These are phyloP conservation scores for Cudoniella acicularis DNA, from an alignment of 495 filamentous ascomycete genomes.

Conservation along the genomic window DNA sequence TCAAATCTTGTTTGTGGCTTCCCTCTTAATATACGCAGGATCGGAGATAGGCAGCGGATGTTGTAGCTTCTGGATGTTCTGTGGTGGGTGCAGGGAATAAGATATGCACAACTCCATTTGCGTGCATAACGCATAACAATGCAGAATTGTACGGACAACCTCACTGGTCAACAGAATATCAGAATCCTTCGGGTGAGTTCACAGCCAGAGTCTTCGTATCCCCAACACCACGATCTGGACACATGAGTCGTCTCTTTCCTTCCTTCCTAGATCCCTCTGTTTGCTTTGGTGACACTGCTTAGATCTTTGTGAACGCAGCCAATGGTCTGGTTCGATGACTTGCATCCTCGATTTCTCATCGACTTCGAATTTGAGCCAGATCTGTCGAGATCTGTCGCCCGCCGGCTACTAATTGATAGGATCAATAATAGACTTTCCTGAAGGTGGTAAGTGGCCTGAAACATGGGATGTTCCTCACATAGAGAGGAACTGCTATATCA, in stretches of 20 bases:
- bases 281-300: background rate
- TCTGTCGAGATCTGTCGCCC: background rate
- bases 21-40: background rate
- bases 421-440: background rate
- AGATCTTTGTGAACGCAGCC: background rate
- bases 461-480: slow-evolving; percentile 9
- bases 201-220: background rate
- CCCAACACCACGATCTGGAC: background rate
- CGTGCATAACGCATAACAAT: slow-evolving; percentile 17
- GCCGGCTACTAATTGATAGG: background rate
- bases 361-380: too few relatives aligned
- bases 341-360: too few relatives aligned
- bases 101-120: slow-evolving; percentile 8
- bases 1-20: background rate
- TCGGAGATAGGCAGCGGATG: background rate
- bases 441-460: slow-evolving; percentile 6
- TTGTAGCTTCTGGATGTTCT: slow-evolving; percentile 5
- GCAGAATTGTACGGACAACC: background rate
- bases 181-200: slow-evolving; percentile 4
- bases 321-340: slow-evolving; percentile 10
- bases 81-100: slow-evolving; percentile 4
- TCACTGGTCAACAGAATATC: slow-evolving; percentile 1
- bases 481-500: slow-evolving; percentile 14
- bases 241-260: slow-evolving; percentile 4
- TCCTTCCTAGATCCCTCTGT: background rate